Percentiles rank a stretch among this genome's conserved stretches.
These are phyloP conservation scores for Aspergillus udagawae DNA, from an alignment of 2,329 filamentous ascomycete genomes.

Conservation along the genomic window DNA sequence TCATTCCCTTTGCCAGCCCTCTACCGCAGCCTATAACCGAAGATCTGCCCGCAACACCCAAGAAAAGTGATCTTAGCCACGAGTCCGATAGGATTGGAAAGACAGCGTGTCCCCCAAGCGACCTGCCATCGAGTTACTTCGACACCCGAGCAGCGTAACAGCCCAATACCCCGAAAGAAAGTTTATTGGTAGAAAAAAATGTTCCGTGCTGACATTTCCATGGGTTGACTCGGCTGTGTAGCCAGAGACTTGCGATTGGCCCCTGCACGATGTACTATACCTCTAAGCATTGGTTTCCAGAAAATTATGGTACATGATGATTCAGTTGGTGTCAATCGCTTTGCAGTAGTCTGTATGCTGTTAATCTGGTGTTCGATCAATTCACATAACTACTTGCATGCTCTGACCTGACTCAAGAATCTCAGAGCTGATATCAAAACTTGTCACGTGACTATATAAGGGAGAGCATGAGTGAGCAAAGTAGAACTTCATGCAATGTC, in stretches of 20 bases:
- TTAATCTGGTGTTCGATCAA: not conserved
- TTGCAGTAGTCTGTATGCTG: not conserved
- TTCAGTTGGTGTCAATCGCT: not conserved
- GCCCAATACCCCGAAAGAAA: conserved; percentile 5
- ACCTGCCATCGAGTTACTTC: not conserved
- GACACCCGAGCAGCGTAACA: conserved; percentile 8
- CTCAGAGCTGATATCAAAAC: not conserved
- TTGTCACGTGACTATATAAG: not conserved
- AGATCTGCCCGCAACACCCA: not conserved
- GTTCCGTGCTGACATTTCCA: not conserved
- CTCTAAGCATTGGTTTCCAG: not conserved
- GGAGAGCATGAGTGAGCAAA: not conserved
- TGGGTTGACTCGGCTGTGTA: not conserved
- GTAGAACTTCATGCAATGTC: not conserved
- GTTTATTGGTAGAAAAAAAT: not conserved
- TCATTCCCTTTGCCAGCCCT: not conserved
- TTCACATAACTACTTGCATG: not conserved
- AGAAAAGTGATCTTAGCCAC: not conserved
- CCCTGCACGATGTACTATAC: not conserved
- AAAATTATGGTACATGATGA: not conserved
- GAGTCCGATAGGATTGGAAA: not conserved
- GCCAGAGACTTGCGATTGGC: not conserved
- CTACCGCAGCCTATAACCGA: not conserved
- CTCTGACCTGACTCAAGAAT: too few species aligned
- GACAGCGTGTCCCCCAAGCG: not conserved